Evolutionary conservation across 306 rosid species (phyloP).

Genomic region (Quercus mongolica): DNA sequence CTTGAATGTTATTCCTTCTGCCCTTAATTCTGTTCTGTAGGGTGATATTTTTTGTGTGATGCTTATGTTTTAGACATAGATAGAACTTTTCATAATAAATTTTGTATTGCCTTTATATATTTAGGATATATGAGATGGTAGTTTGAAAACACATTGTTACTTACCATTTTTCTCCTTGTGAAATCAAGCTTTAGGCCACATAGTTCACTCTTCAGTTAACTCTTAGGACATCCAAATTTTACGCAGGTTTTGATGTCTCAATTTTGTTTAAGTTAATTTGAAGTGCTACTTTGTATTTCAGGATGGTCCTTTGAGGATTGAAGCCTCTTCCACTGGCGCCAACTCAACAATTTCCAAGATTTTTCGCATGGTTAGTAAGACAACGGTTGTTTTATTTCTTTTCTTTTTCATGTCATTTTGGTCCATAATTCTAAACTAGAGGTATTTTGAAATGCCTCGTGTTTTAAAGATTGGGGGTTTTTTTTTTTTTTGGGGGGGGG

Average conservation of each 20-base stretch:
- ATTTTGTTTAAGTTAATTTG: slow-evolving; percentile 13
- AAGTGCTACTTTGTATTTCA: slow-evolving; percentile 36
- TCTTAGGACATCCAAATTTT: slow-evolving; percentile 19
- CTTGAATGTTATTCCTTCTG: slow-evolving; percentile 17
- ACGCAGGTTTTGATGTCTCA: background rate
- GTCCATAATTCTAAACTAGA: background rate
- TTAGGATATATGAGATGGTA: background rate
- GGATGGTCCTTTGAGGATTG: slow-evolving; percentile 97
- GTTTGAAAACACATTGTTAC: background rate
- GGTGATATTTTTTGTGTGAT: background rate
- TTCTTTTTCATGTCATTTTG: background rate
- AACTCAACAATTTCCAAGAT: slow-evolving; percentile 90
- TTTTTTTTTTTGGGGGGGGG: no score
- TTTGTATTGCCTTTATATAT: background rate
- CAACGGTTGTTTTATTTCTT: background rate
- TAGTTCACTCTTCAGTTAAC: background rate
- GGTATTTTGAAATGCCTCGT: background rate
- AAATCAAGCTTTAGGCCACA: background rate
- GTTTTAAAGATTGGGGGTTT: background rate
- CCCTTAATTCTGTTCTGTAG: background rate
- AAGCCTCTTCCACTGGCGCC: slow-evolving; percentile 95
- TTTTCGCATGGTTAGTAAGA: slow-evolving; percentile 76
- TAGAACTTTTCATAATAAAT: background rate
- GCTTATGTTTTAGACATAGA: background rate
- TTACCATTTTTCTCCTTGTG: background rate